phyloP scores from a whole-genome alignment of 2,329 filamentous ascomycete genomes.

The Fusarium hainanense region DNA sequence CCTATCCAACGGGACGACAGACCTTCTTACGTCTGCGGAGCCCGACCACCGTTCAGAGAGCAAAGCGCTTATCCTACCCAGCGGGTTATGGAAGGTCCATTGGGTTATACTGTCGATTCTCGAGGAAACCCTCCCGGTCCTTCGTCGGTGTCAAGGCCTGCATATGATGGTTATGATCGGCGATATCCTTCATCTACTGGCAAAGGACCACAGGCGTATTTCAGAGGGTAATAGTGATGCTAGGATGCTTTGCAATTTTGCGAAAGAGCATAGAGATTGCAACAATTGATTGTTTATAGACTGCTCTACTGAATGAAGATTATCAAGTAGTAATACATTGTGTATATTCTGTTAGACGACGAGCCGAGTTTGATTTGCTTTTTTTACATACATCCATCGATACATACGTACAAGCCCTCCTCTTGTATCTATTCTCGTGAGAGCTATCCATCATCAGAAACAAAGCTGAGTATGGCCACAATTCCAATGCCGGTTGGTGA shows the following conservation, averaged over 20 bases:
- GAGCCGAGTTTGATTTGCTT: constrained; percentile 45
- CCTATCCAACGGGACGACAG: constrained; percentile 50
- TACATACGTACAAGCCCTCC: constrained; percentile 43
- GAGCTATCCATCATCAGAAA: constrained; percentile 32
- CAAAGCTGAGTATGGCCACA: constrained; percentile 38
- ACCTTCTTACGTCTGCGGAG: constrained; percentile 44
- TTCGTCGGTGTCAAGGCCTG: constrained; percentile 2
- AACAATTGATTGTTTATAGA: background rate
- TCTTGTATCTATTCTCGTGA: constrained; percentile 32
- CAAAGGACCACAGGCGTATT: constrained; percentile 3
- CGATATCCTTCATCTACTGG: constrained; percentile 49
- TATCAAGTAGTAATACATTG: constrained; percentile 38
- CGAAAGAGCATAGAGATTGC: background rate
- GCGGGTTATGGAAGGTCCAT: background rate
- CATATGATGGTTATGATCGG: constrained; percentile 59
- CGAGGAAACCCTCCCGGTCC: constrained; percentile 5
- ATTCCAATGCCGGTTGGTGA: constrained; percentile 43
- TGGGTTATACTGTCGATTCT: constrained; percentile 9
- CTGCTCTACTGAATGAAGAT: background rate
- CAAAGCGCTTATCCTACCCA: constrained; percentile 18
- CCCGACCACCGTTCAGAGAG: constrained; percentile 23
- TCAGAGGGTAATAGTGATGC: constrained; percentile 5
- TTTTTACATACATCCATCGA: constrained; percentile 30
- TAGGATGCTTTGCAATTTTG: background rate
- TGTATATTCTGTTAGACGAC: constrained; percentile 45